Percentiles rank a stretch among this genome's conserved stretches.
Evolutionary conservation across 2,329 filamentous ascomycete genomes (phyloP).

Genomic region (Sporothrix protearum): DNA sequence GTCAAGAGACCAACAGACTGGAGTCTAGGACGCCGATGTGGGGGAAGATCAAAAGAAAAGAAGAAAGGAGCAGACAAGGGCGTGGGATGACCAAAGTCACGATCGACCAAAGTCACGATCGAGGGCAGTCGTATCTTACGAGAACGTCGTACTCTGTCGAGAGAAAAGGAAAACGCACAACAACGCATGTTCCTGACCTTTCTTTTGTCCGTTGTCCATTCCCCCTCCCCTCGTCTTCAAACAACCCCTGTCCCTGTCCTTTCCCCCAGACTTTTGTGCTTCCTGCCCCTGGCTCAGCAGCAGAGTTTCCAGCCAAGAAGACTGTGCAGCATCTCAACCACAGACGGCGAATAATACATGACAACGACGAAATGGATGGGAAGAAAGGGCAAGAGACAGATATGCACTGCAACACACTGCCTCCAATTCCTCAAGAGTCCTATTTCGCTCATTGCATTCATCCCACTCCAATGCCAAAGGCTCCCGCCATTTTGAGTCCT

Average conservation of each 20-base stretch:
- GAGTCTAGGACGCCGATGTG: too few species aligned
- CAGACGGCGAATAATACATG: background rate
- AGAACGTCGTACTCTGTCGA: too few species aligned
- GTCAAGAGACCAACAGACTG: background rate
- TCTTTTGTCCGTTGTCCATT: background rate
- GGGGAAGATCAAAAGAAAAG: background rate
- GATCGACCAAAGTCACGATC: background rate
- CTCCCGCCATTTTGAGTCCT: background rate
- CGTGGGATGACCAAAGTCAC: slow-evolving; percentile 1
- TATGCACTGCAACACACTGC: slow-evolving; percentile 8
- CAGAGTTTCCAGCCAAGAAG: background rate
- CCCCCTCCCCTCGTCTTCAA: background rate
- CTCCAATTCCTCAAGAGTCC: background rate
- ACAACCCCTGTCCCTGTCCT: background rate
- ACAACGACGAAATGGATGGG: background rate
- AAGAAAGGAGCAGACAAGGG: background rate
- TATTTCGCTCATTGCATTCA: background rate
- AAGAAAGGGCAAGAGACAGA: background rate
- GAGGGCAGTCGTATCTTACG: too few species aligned
- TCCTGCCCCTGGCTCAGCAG: background rate
- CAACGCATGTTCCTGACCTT: slow-evolving; percentile 7
- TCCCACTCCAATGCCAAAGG: background rate
- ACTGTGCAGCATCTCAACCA: background rate
- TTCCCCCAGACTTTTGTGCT: background rate
- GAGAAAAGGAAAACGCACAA: background rate